Conservation (phyloP, 768 basidiomycete genomes). For the Trametes punicea region DNA sequence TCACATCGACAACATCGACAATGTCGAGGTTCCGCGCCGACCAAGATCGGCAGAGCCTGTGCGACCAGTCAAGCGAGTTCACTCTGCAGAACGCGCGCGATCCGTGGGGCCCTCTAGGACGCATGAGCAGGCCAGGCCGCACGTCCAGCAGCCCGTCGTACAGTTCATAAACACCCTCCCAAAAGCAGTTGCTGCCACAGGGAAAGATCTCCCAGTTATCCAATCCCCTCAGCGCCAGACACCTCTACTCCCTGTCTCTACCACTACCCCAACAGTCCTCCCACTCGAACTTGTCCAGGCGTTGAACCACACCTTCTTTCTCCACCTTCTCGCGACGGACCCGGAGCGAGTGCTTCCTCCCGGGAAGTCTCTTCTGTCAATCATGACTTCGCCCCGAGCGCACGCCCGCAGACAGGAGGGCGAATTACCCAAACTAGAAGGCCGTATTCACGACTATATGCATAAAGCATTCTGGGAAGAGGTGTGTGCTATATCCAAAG, state of each 20-base stretch:
- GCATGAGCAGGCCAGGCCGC: not conserved
- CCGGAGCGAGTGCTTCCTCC: constrained; percentile 60
- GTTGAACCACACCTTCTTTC: constrained; percentile 59
- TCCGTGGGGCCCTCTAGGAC: not conserved
- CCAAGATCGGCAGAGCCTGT: not conserved
- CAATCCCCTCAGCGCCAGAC: constrained; percentile 13
- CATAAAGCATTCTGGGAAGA: constrained; percentile 75
- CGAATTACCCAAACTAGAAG: constrained; percentile 37
- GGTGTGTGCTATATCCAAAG: constrained; percentile 37
- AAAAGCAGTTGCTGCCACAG: not conserved
- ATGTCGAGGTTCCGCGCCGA: not conserved
- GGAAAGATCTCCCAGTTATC: constrained; percentile 6
- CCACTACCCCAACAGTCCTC: constrained; percentile 32
- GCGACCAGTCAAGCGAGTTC: not conserved
- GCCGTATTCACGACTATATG: constrained; percentile 44
- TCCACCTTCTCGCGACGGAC: constrained; percentile 66
- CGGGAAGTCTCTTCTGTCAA: constrained; percentile 68
- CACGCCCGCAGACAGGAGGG: constrained; percentile 15
- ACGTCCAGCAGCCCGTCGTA: not conserved
- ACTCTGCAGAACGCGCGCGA: not conserved
- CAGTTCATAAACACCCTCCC: not conserved
- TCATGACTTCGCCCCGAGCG: constrained; percentile 40
- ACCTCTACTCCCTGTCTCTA: constrained; percentile 20
- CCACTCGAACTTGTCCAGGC: constrained; percentile 54
- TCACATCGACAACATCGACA: constrained; percentile 4